Evolutionary conservation across 2,329 filamentous ascomycete genomes (phyloP), one percentile per base, ranked within the genome.

Genomic region (Cylindrodendrum hubeiense): DNA sequence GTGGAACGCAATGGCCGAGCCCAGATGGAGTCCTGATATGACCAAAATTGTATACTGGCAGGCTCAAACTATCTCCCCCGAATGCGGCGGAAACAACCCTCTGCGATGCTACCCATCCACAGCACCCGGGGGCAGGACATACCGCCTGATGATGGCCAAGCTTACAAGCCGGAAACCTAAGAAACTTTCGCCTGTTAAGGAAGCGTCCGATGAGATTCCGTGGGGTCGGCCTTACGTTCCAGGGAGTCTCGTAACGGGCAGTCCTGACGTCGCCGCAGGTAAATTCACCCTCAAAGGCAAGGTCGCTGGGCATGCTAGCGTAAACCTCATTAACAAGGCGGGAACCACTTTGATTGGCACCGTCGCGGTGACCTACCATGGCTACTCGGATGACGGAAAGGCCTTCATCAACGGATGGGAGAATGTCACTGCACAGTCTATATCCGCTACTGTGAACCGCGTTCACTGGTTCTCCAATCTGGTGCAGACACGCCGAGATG

Each of bases 1-100:
- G 19, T 85, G 84, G 84, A 85, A 85, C 63, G 83, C 75, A 4
- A 71, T 73, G 19, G 84, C 83, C 7, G 84, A 85, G 64, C 84
- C 82, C 1, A 72, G 70, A 5, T 84, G 75, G 60, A 81, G 79
- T 4, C 75, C 71, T 1, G 82, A 85, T 63, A 76, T 77, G 4
- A 85, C 82, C 0, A 65, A 75, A 1, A 77, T 85, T 22, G 79
- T 80, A 0, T 86, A 82, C 63, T 83, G 74, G 69, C 79, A 86
- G 65, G 74, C 73, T 3, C 69, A 82, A 7, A 77, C 78, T 1
- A 66, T 78, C 2, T 63, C 77, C 0, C 83, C 82, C 0, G 78
- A 77, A 1, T 86, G 83, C 62, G 82, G 82, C 0, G 83, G 82
- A 0, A 26, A 19, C 0, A 85, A 85, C 44, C 79, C 82, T 0